phyloP scores from a whole-genome alignment of 2,329 filamentous ascomycete genomes.

The Colletotrichum sp. region DNA sequence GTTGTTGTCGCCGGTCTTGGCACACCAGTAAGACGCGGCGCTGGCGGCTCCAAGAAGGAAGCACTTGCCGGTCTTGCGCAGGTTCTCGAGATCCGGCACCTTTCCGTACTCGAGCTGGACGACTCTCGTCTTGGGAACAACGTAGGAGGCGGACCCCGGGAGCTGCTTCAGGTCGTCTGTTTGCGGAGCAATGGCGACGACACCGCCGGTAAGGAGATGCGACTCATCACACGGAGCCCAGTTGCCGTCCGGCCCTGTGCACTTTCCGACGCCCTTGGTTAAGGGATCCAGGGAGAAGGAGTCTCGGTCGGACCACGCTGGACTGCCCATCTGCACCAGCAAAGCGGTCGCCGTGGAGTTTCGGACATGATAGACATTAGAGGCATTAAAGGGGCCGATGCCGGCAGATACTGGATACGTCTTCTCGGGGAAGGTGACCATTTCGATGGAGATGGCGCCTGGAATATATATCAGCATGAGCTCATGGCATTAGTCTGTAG shows the following conservation, averaged over 20 bases:
- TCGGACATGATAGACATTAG: neutral
- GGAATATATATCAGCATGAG: neutral
- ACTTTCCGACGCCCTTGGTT: neutral
- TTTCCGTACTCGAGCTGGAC: conserved; percentile 6
- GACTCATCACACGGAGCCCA: conserved; percentile 11
- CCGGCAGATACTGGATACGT: conserved; percentile 11
- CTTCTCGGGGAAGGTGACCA: conserved; percentile 14
- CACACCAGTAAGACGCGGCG: conserved; percentile 15
- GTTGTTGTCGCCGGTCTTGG: neutral
- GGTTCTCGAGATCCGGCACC: neutral
- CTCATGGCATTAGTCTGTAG: fast-evolving
- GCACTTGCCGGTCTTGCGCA: neutral
- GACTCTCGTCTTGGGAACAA: neutral
- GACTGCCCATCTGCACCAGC: conserved; percentile 14
- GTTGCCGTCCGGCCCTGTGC: neutral
- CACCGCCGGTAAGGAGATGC: neutral
- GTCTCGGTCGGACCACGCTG: conserved; percentile 12
- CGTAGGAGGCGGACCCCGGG: neutral
- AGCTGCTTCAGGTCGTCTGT: neutral
- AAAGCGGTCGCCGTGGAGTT: neutral
- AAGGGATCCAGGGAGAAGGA: conserved; percentile 8
- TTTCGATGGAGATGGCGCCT: conserved; percentile 6
- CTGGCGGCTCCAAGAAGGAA: neutral
- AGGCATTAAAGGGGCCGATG: conserved; percentile 8
- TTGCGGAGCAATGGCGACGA: conserved; percentile 6